These are phyloP conservation scores for Coemansia umbellata DNA, from an alignment of 192 early-diverging fungal genomes.

Conservation along the genomic window DNA sequence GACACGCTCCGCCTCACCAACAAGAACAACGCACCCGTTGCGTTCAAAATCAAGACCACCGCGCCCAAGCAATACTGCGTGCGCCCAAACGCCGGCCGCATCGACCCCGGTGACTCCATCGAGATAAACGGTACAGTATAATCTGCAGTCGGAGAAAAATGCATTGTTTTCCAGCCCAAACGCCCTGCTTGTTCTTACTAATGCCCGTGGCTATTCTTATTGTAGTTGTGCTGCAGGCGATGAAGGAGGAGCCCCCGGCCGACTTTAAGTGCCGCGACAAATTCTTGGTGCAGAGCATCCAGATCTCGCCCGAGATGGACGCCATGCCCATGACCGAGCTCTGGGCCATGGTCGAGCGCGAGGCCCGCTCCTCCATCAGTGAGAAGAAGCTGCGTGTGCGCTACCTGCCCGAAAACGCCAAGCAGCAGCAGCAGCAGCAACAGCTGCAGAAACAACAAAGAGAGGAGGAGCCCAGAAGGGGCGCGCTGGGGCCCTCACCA, in stretches of 20 bases:
- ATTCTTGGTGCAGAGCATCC: constrained; percentile 88
- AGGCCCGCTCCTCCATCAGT: constrained; percentile 57
- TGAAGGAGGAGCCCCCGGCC: constrained; percentile 73
- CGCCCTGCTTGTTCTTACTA: not conserved
- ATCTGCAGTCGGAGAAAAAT: not conserved
- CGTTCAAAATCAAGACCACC: constrained; percentile 99
- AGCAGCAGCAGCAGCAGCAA: constrained; percentile 15
- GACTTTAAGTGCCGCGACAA: constrained; percentile 94
- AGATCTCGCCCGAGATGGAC: constrained; percentile 67
- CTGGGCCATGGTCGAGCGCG: constrained; percentile 65
- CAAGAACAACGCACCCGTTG: constrained; percentile 62
- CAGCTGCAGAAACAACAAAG: not conserved
- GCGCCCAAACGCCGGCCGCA: constrained; percentile 82
- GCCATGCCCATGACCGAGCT: constrained; percentile 61
- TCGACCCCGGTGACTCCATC: constrained; percentile 62
- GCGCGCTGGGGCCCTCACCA: constrained; percentile 33
- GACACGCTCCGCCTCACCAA: constrained; percentile 60
- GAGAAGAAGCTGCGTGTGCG: constrained; percentile 66
- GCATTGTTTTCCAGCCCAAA: not conserved
- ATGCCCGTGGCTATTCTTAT: too few species aligned
- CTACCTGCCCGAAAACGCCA: constrained; percentile 50
- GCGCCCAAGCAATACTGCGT: constrained; percentile 98
- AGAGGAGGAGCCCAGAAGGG: too few species aligned
- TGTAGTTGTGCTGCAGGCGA: constrained; percentile 81
- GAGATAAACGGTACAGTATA: constrained; percentile 82